Base-by-base conservation (phyloP, 495 filamentous ascomycete genomes). In the Annulohypoxylon maeteangense region DNA sequence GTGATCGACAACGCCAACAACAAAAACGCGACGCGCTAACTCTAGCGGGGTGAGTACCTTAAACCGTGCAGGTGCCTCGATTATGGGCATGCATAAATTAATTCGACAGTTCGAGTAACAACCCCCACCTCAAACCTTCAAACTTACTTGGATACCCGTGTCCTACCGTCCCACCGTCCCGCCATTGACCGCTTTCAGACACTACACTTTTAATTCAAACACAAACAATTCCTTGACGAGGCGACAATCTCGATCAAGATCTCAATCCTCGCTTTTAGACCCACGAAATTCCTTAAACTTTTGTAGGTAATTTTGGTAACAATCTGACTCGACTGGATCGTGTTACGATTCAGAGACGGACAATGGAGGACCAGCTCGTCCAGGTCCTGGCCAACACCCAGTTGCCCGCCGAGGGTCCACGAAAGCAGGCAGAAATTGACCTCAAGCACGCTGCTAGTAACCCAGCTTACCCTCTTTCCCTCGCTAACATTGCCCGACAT, bases 301-400 rank as follows among this genome's bases (percentile, higher is more conserved):
- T 40, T 25, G n/a, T 36, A 53, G 22, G 4, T 55, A 32, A 36
- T 32, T 62, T 45, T 53, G 45, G 20, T 10, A 14, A 32, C 22
- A 3, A 47, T 45, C 56, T 50, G 27, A 29, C 29, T 57, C 16
- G 29, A 27, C 48, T 57, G 62, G 55, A 47, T 62, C 27, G 68
- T 34, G 23, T 11, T 14, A 66, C 47, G n/a, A 59, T 45, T 50
- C 22, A 32, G 20, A 16, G 22, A 4, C 45, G 45, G 34, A 63
- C 76, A 81, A 94, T 94, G 92, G 93, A 96, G 85, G 91, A 94
- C 82, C 87, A 93, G 80, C 87, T 97, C 70, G 87, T 93, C 69
- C 87, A 87, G 72, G 85, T 96, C 72, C 90, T 97, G 51, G 86
- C 90, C 62, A 90, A 91, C 78, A 95, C 94, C 14, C 93, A 96